Base-by-base conservation (phyloP, 768 basidiomycete genomes). In the Pisolithus sp. region DNA sequence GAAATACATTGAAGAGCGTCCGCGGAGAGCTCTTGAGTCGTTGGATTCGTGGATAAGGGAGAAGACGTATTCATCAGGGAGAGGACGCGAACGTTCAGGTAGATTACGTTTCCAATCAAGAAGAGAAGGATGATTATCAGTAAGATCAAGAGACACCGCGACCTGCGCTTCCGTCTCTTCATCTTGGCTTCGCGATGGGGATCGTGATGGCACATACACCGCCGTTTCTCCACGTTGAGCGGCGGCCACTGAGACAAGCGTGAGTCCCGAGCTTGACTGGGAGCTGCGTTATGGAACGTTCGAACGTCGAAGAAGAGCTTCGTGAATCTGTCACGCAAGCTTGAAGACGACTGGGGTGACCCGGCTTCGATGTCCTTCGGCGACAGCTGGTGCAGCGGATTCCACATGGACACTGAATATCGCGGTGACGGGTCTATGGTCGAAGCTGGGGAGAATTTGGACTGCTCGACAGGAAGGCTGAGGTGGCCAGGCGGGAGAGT, bases 371-470 rank as follows among this genome's bases (percentile, higher is more conserved):
- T 47, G n/a, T 71, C 71, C 28, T 54, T 56, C 17, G 60, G 31
- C 8, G 38, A 9, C 38, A 36, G 2, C 38, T 57, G 60, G 3
- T 53, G 57, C n/a, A 51, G 65, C 21, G 46, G 49, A 17, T 45
- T 52, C 24, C 54, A 44, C 18, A 49, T 57, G 54, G 66, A 60
- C 52, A 66, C 62, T 41, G 62, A 62, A 18, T 57, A 61, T 26
- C 61, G 64, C 13, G 62, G 61, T n/a, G 64, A 65, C 7, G 61
- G 52, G 3, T 57, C 51, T 46, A 67, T 62, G 12, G 71, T 69
- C 9, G 74, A 73, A n/a, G 71, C 71, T 36, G 76, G 72, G 18
- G 76, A 76, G 61, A 76, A 75, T 44, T 63, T 73, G 41, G 75
- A 76, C 3, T 53, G 51, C 50, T 69, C 68, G 46, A 68, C 36